These are phyloP conservation scores for Penicillium cosmopolitanum DNA, from an alignment of 495 filamentous ascomycete species.

Conservation along the genomic window DNA sequence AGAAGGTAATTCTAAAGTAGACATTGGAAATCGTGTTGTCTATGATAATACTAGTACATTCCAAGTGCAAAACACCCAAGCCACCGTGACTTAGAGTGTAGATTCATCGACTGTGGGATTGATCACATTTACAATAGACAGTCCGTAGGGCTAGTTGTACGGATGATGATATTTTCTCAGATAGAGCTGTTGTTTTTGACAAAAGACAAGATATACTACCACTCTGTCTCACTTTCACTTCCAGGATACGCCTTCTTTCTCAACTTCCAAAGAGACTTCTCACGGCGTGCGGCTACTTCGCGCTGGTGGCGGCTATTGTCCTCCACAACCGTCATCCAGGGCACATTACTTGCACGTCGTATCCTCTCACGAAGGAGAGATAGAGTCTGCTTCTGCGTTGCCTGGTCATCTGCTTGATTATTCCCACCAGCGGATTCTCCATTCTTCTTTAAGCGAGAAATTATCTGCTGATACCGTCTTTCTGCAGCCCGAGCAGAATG, in stretches of 20 bases:
- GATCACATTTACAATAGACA: no score
- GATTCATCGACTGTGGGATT: background rate
- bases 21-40: no score
- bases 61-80: no score
- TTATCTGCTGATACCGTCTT: conserved; percentile 32
- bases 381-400: conserved; percentile 26
- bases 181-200: background rate
- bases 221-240: conserved; percentile 49
- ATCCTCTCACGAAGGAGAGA: conserved; percentile 38
- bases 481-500: conserved; percentile 44
- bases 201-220: conserved; percentile 23
- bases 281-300: conserved; percentile 36
- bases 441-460: conserved; percentile 31
- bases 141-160: no score
- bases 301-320: conserved; percentile 38
- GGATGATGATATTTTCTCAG: no score
- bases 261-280: conserved; percentile 48
- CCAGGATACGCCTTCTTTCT: conserved; percentile 49
- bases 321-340: conserved; percentile 53
- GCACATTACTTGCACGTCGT: conserved; percentile 44
- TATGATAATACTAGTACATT: no score
- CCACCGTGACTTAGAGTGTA: background rate
- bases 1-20: no score
- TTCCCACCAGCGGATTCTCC: conserved; percentile 13
- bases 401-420: conserved; percentile 13